These are phyloP conservation scores for Metschnikowia corniflorae DNA, from an alignment of 805 yeast species.

Conservation along the genomic window DNA sequence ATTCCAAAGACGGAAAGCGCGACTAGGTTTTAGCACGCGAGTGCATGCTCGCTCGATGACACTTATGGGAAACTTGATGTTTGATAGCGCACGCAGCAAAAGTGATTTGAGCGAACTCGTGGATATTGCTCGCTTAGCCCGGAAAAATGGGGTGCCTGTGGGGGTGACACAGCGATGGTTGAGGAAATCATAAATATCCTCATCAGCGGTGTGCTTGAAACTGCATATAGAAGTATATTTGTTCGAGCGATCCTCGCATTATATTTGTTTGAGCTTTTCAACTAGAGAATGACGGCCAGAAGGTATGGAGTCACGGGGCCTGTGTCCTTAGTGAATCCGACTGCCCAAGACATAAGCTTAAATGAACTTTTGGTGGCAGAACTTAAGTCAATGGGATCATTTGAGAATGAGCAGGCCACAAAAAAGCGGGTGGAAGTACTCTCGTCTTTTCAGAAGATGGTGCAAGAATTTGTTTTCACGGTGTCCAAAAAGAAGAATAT, in stretches of 20 bases:
- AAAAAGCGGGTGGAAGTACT: slow-evolving; percentile 75
- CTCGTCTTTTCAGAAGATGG: slow-evolving; percentile 63
- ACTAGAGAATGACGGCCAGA: neutral
- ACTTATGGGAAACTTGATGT: slow-evolving; percentile 13
- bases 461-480: slow-evolving; percentile 75
- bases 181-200: too few species aligned
- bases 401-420: slow-evolving; percentile 84
- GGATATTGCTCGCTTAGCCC: too few species aligned
- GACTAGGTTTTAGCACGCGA: slow-evolving; percentile 19
- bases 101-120: too few species aligned
- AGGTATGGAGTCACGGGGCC: slow-evolving; percentile 38
- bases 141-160: too few species aligned
- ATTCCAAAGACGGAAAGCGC: slow-evolving; percentile 17
- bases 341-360: slow-evolving; percentile 69
- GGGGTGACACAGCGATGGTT: too few species aligned
- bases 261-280: too few species aligned
- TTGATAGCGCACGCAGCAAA: slow-evolving; percentile 10
- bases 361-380: slow-evolving; percentile 78
- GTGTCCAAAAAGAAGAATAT: slow-evolving; percentile 82
- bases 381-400: slow-evolving; percentile 77
- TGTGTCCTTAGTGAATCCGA: slow-evolving; percentile 80
- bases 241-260: neutral
- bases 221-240: too few species aligned
- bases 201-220: too few species aligned
- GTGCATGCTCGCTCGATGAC: slow-evolving; percentile 11